A percentile compares a stretch with the other conserved stretches of the same genome.
phyloP scores from a whole-genome alignment of 1,139 yeast species.

The Entelexis paramagnoliae region DNA sequence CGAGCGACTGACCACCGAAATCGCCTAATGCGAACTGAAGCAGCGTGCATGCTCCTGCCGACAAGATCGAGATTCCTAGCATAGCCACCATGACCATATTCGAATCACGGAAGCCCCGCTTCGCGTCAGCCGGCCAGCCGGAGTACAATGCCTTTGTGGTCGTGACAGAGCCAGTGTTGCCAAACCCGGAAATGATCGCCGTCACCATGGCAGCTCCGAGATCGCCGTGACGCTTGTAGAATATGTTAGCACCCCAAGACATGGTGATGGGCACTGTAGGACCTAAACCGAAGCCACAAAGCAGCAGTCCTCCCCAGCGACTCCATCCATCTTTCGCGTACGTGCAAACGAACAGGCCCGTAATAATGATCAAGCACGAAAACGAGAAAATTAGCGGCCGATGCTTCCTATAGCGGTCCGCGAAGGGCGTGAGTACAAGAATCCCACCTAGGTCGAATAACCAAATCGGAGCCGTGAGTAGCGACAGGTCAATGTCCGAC shows the following conservation, averaged over 20 bases:
- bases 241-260: slow-evolving; percentile 78
- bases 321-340: slow-evolving; percentile 58
- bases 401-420: slow-evolving; percentile 52
- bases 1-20: slow-evolving; percentile 18
- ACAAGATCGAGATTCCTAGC: slow-evolving; percentile 30
- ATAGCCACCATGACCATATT: slow-evolving; percentile 79
- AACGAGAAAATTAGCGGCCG: slow-evolving; percentile 54
- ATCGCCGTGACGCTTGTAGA: slow-evolving; percentile 63
- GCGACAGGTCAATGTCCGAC: slow-evolving; percentile 58
- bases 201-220: slow-evolving; percentile 76
- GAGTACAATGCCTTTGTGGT: slow-evolving; percentile 75
- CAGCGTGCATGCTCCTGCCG: slow-evolving; percentile 17
- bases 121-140: slow-evolving; percentile 76
- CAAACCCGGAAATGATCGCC: slow-evolving; percentile 76
- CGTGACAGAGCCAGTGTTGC: slow-evolving; percentile 75
- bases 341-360: slow-evolving; percentile 66
- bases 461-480: slow-evolving; percentile 85
- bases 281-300: slow-evolving; percentile 79
- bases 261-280: slow-evolving; percentile 84
- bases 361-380: slow-evolving; percentile 56
- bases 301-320: slow-evolving; percentile 66
- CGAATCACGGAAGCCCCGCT: slow-evolving; percentile 52
- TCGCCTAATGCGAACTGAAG: slow-evolving; percentile 22
- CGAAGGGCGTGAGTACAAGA: slow-evolving; percentile 63
- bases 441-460: slow-evolving; percentile 75